Evolutionary conservation across 129 eudicot genomes (phyloP).

Genomic region (Chrysanthemum seticuspe): DNA sequence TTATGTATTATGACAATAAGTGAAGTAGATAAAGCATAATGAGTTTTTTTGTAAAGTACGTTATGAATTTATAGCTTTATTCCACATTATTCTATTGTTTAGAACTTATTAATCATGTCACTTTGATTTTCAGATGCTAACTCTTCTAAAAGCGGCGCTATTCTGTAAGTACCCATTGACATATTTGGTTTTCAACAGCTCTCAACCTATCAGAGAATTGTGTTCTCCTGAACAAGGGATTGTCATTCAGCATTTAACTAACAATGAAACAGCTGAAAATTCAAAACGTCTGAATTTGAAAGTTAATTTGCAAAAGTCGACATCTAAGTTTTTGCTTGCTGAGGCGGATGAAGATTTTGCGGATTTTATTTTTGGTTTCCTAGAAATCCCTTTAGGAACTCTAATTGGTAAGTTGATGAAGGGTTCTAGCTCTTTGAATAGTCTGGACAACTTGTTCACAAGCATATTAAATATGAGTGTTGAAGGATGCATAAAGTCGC

Average conservation of each 20-base stretch:
- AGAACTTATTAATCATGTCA: no score
- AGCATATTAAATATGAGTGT: no score
- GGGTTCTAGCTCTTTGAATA: not conserved
- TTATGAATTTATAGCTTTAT: no score
- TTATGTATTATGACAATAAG: no score
- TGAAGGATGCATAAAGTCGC: no score
- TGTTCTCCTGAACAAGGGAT: not conserved
- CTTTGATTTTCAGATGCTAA: not conserved
- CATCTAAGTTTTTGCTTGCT: slow-evolving; percentile 26
- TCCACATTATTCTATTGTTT: no score
- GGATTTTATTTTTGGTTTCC: slow-evolving; percentile 36
- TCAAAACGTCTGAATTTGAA: slow-evolving; percentile 18
- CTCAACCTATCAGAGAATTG: not conserved
- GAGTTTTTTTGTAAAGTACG: no score
- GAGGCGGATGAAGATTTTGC: slow-evolving; percentile 32
- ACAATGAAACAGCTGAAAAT: not conserved
- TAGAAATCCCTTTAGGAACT: slow-evolving; percentile 35
- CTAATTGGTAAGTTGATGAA: slow-evolving; percentile 25
- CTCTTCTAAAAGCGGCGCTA: not conserved
- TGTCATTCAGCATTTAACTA: not conserved
- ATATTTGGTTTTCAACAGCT: not conserved
- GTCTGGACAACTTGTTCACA: not conserved
- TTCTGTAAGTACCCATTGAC: not conserved
- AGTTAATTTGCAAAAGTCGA: slow-evolving; percentile 27
- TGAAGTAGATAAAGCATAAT: no score